Conservation (phyloP, 441 rosid species). For the Breynia disticha region DNA sequence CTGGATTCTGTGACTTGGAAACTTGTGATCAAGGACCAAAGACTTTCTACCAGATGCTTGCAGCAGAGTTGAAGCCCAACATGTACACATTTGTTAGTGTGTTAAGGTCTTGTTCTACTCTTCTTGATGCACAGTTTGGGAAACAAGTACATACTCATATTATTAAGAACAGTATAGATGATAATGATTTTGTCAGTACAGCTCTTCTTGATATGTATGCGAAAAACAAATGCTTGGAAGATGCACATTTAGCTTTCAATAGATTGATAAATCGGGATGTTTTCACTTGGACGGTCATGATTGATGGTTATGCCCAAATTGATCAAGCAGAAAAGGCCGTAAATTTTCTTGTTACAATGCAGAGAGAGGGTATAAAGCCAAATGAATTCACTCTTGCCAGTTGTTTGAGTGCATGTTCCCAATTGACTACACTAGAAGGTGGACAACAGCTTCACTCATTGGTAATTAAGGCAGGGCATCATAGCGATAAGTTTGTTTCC, state of each 20-base stretch:
- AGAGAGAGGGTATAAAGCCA: constrained; percentile 30
- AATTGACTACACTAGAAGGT: constrained; percentile 20
- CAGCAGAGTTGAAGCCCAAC: constrained; percentile 25
- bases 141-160: constrained; percentile 38
- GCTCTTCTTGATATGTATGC: constrained; percentile 42
- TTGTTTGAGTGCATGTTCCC: constrained; percentile 35
- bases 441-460: constrained; percentile 56
- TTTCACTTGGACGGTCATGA: constrained; percentile 31
- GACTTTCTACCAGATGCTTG: constrained; percentile 29
- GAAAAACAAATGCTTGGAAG: constrained; percentile 29
- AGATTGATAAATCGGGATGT: constrained; percentile 26
- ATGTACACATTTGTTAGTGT: constrained; percentile 23
- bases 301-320: constrained; percentile 29
- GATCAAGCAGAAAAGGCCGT: constrained; percentile 28
- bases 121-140: constrained; percentile 23
- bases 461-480: constrained; percentile 43
- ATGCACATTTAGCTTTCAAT: constrained; percentile 26
- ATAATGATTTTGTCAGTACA: constrained; percentile 28
- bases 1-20: constrained; percentile 19
- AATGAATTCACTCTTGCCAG: constrained; percentile 41
- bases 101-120: constrained; percentile 29
- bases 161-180: constrained; percentile 26
- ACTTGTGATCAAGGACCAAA: constrained; percentile 19
- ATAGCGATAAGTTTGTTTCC: constrained; percentile 44
- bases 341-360: constrained; percentile 28